phyloP scores from a whole-genome alignment of 306 rosid genomes.

The Lathyrus tuberosus region DNA sequence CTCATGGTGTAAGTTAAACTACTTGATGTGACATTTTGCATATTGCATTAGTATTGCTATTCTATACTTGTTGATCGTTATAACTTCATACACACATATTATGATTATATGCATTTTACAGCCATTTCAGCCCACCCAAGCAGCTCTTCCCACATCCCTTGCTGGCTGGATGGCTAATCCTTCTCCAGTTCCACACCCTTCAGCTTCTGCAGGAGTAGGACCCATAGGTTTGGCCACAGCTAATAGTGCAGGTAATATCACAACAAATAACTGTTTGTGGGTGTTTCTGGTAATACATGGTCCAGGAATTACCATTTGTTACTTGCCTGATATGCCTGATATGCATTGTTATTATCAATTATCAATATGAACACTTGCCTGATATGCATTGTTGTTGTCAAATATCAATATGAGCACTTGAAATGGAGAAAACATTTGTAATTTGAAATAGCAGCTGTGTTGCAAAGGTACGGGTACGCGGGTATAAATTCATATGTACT shows the following conservation, averaged over 20 bases:
- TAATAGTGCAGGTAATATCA: slow-evolving; percentile 72
- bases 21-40: background rate
- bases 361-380: slow-evolving; percentile 25
- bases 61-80: slow-evolving; percentile 17
- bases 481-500: too few relatives aligned
- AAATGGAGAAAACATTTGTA: slow-evolving; percentile 29
- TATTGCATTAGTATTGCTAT: slow-evolving; percentile 9
- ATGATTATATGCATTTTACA: slow-evolving; percentile 49
- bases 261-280: background rate
- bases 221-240: slow-evolving; percentile 77
- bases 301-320: slow-evolving; percentile 21
- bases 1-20: slow-evolving; percentile 87
- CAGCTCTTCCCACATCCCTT: slow-evolving; percentile 84
- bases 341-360: slow-evolving; percentile 7
- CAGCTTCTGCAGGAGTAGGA: slow-evolving; percentile 94
- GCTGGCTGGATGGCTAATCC: slow-evolving; percentile 99
- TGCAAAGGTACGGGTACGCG: too few relatives aligned
- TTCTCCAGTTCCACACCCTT: slow-evolving; percentile 88
- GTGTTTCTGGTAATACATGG: slow-evolving; percentile 6
- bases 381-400: slow-evolving; percentile 4
- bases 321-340: slow-evolving; percentile 23
- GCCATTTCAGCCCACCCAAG: slow-evolving; percentile 96
- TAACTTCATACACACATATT: slow-evolving; percentile 40
- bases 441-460: slow-evolving; percentile 22
- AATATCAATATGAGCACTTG: slow-evolving; percentile 18